Conservation (phyloP, 2,329 filamentous ascomycete genomes). For the Dactylonectria estremocensis region DNA sequence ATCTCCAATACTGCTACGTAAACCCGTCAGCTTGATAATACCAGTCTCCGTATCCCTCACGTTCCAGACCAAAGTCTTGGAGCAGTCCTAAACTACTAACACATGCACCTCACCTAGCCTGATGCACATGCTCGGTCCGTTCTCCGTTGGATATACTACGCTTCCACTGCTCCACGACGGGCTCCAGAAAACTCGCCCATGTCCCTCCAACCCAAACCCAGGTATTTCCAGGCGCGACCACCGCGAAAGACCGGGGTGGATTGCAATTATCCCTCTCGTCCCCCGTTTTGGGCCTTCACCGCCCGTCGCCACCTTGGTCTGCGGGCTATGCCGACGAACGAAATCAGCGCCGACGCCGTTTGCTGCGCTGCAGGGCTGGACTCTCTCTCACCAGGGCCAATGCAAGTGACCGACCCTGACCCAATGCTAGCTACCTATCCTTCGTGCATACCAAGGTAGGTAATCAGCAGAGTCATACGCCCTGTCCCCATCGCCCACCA, state of each 20-base stretch:
- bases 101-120: not conserved
- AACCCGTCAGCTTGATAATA: not conserved
- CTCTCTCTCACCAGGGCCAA: constrained; percentile 2
- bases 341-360: constrained; percentile 5
- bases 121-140: not conserved
- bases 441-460: not conserved
- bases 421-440: constrained; percentile 4
- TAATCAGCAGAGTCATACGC: constrained; percentile 15
- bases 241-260: not conserved
- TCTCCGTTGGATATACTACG: not conserved
- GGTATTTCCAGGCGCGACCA: constrained; percentile 14
- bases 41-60: not conserved
- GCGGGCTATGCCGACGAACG: not conserved
- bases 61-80: not conserved
- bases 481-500: constrained; percentile 7
- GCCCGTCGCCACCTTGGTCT: constrained; percentile 1
- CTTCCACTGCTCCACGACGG: not conserved
- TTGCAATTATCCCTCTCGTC: not conserved
- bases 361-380: constrained; percentile 2
- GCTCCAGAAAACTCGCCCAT: not conserved
- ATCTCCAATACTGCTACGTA: not conserved
- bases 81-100: not conserved
- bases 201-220: constrained; percentile 14
- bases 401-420: constrained; percentile 17
- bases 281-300: not conserved